Percentiles rank a stretch among this genome's conserved stretches.
phyloP scores from a whole-genome alignment of 768 basidiomycete genomes.

The Rhodotorula kratochvilovae region DNA sequence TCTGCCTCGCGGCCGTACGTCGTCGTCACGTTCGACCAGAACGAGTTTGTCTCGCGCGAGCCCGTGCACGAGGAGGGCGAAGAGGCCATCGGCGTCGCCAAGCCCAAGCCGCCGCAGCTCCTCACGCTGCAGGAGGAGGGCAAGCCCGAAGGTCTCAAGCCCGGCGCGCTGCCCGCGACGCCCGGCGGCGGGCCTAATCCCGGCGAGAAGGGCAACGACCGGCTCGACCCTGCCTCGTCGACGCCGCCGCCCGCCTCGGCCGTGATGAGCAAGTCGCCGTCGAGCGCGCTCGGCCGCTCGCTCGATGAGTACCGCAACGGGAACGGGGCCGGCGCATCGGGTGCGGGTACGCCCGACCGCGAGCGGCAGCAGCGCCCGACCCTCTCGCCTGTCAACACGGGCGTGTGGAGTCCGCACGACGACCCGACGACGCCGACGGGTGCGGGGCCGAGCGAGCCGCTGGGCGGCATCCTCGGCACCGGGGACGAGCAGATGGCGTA shows the following conservation, averaged over 20 bases:
- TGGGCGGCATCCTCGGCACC: constrained; percentile 9
- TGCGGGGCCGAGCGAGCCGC: not conserved
- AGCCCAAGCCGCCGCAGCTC: constrained; percentile 5
- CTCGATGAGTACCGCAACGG: constrained; percentile 24
- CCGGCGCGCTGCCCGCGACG: constrained; percentile 10
- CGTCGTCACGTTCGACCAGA: constrained; percentile 97
- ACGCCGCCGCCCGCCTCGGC: not conserved
- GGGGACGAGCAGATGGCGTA: constrained; percentile 45
- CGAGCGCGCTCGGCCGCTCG: constrained; percentile 20
- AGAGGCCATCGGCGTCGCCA: constrained; percentile 59
- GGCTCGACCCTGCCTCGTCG: not conserved
- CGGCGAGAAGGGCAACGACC: constrained; percentile 4
- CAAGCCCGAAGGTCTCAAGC: constrained; percentile 2
- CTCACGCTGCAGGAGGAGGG: constrained; percentile 26
- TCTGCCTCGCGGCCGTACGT: constrained; percentile 72
- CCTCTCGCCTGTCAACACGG: constrained; percentile 18
- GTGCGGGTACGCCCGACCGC: not conserved
- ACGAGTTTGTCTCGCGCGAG: constrained; percentile 91
- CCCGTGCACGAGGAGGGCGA: constrained; percentile 64
- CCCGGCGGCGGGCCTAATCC: constrained; percentile 26
- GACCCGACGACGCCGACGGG: constrained; percentile 28
- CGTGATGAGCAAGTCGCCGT: constrained; percentile 11
- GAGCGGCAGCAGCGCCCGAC: constrained; percentile 4
- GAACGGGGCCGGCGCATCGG: not conserved
- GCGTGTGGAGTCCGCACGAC: constrained; percentile 9